Percentiles rank a stretch among this genome's conserved stretches.
These are phyloP conservation scores for Ogataea siamensis DNA, from an alignment of 805 yeast genomes.

Conservation along the genomic window DNA sequence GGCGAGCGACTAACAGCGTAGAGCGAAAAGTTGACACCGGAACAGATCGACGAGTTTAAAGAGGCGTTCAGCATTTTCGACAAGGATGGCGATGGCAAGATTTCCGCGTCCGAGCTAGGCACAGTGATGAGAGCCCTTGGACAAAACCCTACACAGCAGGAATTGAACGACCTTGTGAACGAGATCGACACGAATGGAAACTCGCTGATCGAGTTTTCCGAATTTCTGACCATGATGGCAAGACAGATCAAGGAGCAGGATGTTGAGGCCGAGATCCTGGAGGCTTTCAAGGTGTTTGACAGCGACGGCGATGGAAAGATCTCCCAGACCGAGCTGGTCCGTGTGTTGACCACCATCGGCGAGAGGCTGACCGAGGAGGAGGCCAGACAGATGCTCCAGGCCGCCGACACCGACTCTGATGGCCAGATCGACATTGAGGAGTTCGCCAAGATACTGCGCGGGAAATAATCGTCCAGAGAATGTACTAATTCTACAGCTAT, in stretches of 20 bases:
- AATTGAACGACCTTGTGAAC: slow-evolving; percentile 93
- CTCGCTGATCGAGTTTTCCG: slow-evolving; percentile 81
- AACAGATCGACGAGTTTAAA: slow-evolving; percentile 94
- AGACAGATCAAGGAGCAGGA: slow-evolving; percentile 95
- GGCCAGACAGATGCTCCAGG: slow-evolving; percentile 95
- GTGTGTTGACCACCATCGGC: slow-evolving; percentile 95
- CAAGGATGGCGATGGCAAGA: slow-evolving; percentile 95
- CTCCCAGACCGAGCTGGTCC: slow-evolving; percentile 93
- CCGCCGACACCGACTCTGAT: slow-evolving; percentile 92
- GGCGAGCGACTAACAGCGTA: slow-evolving; percentile 22
- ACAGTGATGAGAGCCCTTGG: slow-evolving; percentile 99
- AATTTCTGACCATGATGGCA: slow-evolving; percentile 82
- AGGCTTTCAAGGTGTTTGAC: slow-evolving; percentile 98
- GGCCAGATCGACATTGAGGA: slow-evolving; percentile 97
- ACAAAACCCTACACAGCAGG: slow-evolving; percentile 94
- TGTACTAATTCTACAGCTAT: slow-evolving; percentile 9
- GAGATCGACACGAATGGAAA: slow-evolving; percentile 96
- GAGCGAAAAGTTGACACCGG: slow-evolving; percentile 91
- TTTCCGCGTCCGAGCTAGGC: slow-evolving; percentile 92
- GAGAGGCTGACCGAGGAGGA: slow-evolving; percentile 95
- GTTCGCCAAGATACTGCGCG: slow-evolving; percentile 83
- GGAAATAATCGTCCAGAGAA: slow-evolving; percentile 45
- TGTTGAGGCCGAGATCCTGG: slow-evolving; percentile 94
- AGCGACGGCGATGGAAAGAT: slow-evolving; percentile 95
- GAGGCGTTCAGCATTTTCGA: slow-evolving; percentile 98